These are phyloP conservation scores for Apiotrichum sp. DNA, from an alignment of 1,284 basidiomycete genomes.

Conservation along the genomic window DNA sequence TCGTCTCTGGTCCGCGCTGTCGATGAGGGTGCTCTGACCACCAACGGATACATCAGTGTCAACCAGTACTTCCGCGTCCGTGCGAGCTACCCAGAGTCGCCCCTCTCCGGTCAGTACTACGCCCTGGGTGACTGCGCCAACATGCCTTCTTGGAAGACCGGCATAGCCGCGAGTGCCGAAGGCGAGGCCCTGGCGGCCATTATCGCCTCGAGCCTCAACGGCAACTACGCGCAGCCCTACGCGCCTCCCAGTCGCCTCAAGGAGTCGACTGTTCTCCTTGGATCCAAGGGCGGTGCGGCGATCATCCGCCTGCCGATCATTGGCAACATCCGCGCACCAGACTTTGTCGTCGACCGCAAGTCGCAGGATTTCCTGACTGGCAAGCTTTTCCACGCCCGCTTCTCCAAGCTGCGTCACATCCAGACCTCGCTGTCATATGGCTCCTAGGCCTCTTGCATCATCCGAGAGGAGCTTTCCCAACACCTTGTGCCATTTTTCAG, in stretches of 20 bases:
- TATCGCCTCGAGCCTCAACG: constrained; percentile 23
- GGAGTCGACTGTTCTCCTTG: constrained; percentile 31
- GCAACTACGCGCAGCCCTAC: constrained; percentile 27
- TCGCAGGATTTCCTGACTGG: constrained; percentile 26
- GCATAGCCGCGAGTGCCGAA: constrained; percentile 23
- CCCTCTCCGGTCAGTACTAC: constrained; percentile 32
- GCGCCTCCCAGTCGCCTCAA: constrained; percentile 7
- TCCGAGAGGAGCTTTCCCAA: no score
- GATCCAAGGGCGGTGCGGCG: constrained; percentile 26
- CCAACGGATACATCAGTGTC: constrained; percentile 37
- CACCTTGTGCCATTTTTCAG: no score
- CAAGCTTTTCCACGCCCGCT: constrained; percentile 26
- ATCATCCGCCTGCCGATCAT: constrained; percentile 28
- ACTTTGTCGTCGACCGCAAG: constrained; percentile 29
- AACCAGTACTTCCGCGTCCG: constrained; percentile 30
- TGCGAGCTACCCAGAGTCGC: constrained; percentile 11
- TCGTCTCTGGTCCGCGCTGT: constrained; percentile 33
- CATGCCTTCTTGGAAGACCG: constrained; percentile 37
- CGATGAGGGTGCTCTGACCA: constrained; percentile 35
- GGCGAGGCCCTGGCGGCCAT: constrained; percentile 27
- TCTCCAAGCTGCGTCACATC: constrained; percentile 19
- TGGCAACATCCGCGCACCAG: constrained; percentile 21
- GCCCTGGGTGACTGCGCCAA: constrained; percentile 42
- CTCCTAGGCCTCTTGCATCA: neutral
- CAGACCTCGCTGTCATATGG: neutral